Percentiles rank a stretch among this genome's conserved stretches.
These are phyloP conservation scores for Microsporum audouinii DNA, from an alignment of 2,329 filamentous ascomycete genomes.

Conservation along the genomic window DNA sequence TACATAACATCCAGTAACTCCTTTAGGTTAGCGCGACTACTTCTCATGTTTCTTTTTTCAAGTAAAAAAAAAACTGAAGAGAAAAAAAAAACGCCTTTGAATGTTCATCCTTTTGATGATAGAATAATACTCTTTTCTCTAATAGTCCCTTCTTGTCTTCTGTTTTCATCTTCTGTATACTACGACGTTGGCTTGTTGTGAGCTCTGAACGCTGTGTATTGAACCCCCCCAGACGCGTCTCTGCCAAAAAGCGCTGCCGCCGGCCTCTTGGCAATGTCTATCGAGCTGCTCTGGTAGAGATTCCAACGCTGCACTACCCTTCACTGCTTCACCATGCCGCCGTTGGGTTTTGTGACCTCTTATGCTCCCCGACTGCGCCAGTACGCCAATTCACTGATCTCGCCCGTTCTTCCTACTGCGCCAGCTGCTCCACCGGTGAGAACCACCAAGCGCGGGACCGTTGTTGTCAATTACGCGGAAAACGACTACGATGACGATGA, in stretches of 20 bases:
- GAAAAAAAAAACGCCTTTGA: not conserved
- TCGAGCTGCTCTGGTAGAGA: not conserved
- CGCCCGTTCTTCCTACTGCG: constrained; percentile 64
- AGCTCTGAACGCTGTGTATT: not conserved
- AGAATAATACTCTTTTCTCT: not conserved
- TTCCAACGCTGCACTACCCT: not conserved
- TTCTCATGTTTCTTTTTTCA: not conserved
- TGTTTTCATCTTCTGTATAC: not conserved
- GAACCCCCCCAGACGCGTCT: constrained; percentile 1
- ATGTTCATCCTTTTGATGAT: not conserved
- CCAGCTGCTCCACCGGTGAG: constrained; percentile 57
- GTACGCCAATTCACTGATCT: constrained; percentile 84
- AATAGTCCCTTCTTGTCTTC: not conserved
- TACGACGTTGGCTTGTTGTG: not conserved
- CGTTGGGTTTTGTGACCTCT: constrained; percentile 75
- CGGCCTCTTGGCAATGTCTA: constrained; percentile 5
- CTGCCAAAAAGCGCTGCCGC: not conserved
- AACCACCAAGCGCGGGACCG: constrained; percentile 94
- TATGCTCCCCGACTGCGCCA: constrained; percentile 83
- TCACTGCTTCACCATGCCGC: constrained; percentile 11
- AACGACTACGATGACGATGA: constrained; percentile 77
- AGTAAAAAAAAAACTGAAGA: not conserved
- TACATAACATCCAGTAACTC: not conserved
- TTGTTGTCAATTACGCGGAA: constrained; percentile 94
- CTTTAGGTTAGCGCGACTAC: not conserved